Percentiles rank a stretch among this genome's conserved stretches.
Conservation (phyloP, 352 stramenopile species). For the Pythium brachiatum region DNA sequence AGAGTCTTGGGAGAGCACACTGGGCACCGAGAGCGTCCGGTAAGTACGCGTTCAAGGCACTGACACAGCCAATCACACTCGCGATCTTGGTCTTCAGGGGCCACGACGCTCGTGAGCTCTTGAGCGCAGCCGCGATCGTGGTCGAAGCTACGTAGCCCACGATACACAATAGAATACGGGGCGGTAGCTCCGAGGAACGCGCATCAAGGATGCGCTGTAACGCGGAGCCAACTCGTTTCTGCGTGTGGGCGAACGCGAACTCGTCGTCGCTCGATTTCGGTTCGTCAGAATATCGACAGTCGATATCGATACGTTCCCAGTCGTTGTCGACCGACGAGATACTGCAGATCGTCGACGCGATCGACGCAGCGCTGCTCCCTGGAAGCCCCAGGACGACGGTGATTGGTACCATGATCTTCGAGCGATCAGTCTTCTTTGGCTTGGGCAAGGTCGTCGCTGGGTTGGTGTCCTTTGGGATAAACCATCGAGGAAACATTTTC, state of each 20-base stretch:
- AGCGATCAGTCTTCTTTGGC: constrained; percentile 26
- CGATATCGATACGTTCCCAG: constrained; percentile 37
- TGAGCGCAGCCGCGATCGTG: constrained; percentile 43
- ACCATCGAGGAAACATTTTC: constrained; percentile 48
- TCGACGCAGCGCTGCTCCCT: constrained; percentile 42
- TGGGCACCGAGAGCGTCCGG: constrained; percentile 38
- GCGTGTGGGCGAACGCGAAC: constrained; percentile 25
- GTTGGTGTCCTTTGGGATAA: constrained; percentile 55
- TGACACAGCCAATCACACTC: constrained; percentile 48
- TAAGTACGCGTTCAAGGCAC: constrained; percentile 50
- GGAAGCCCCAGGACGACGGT: constrained; percentile 64
- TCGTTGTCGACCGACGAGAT: constrained; percentile 43
- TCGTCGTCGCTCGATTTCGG: constrained; percentile 16
- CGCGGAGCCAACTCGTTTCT: constrained; percentile 19
- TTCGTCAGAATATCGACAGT: constrained; percentile 22
- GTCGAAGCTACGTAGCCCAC: constrained; percentile 60
- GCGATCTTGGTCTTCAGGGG: constrained; percentile 40
- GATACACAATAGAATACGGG: constrained; percentile 51
- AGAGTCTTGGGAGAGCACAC: constrained; percentile 54
- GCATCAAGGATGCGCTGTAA: constrained; percentile 12
- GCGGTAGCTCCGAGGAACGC: constrained; percentile 27
- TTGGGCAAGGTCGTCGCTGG: constrained; percentile 38
- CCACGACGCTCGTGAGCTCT: constrained; percentile 15
- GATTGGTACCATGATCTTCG: constrained; percentile 44
- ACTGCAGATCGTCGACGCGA: constrained; percentile 42